Conservation (phyloP, 1,139 yeast genomes). For the Kodamaea plutei region DNA sequence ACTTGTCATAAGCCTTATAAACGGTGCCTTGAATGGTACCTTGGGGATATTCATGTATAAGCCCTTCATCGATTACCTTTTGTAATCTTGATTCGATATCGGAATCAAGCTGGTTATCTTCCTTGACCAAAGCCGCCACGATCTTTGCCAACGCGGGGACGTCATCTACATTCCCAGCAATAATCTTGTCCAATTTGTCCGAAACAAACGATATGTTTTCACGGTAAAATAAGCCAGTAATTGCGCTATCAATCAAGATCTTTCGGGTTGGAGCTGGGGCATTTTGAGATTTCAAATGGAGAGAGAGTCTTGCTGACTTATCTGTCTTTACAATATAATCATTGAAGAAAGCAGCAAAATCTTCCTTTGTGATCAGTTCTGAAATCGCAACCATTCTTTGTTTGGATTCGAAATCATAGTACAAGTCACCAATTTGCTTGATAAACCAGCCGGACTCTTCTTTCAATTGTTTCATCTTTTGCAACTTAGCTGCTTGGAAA, state of each 20-base stretch:
- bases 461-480: conserved; percentile 68
- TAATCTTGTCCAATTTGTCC: conserved; percentile 24
- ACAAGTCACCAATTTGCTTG: conserved; percentile 68
- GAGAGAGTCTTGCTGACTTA: conserved; percentile 48
- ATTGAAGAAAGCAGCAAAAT: conserved; percentile 55
- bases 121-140: conserved; percentile 11
- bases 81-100: conserved; percentile 9
- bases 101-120: conserved; percentile 4
- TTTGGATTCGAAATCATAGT: conserved; percentile 64
- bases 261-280: conserved; percentile 23
- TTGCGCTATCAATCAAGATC: conserved; percentile 25
- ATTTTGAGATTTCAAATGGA: conserved; percentile 65
- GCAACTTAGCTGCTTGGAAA: conserved; percentile 58
- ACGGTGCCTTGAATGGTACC: conserved; percentile 26
- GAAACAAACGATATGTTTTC: conserved; percentile 22
- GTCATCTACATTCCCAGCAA: conserved; percentile 19
- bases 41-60: conserved; percentile 23
- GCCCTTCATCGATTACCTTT: conserved; percentile 12
- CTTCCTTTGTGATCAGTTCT: conserved; percentile 48
- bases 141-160: conserved; percentile 14
- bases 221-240: conserved; percentile 25
- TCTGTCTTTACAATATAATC: conserved; percentile 31
- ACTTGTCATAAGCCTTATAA: conserved; percentile 18
- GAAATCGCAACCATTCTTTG: conserved; percentile 56
- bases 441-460: conserved; percentile 73